Base-by-base conservation (phyloP, 164 flowering plant species). In the Magnolia sinica region DNA sequence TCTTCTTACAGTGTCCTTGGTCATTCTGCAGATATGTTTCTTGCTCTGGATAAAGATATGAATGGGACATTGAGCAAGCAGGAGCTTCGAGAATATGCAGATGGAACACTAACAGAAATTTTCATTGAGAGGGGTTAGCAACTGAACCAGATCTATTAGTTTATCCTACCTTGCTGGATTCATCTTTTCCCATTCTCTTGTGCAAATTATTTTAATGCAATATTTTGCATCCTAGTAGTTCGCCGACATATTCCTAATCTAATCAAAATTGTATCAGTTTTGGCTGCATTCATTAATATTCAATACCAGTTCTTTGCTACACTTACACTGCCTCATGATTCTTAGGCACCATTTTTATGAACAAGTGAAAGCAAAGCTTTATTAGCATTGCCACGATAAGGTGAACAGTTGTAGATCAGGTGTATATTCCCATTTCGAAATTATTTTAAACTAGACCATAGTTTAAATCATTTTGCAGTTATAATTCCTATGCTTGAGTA, bases 61-160 rank as follows among this genome's bases (percentile, higher is more conserved):
- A 96, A 88, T 84, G 96, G 97, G 70, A 90, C 93, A 45, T 82
- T 92, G 82, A 90, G 98, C 90, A 96, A 92, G 88, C 94, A 89
- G 79, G 99, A 96, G 84, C 97, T 94, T 79, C 85, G 89, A 84
- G 99, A 94, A 82, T 96, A 96, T 86, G 99, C 99, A 29, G 99
- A 94, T 85, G 97, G 97, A 49, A 91, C 99, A 63, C 77, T 96
- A 74, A 96, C 99, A 22, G 97, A 92, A 75, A 92, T 96, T 77
- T 94, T 94, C 78, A 83, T 92, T 76, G 98, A 96, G 82, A 89
- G 99, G 77, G 98, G 99, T 96, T 59, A 83, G 51, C 74, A 27
- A 70, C 13, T 16, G 45, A 55, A 37, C 74, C 16, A 49, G 70
- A 14, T 64, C 66, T 29, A 8, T 64, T 16, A 72, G 37, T 59